Evolutionary conservation across 176 grass and related monocot genomes (phyloP), one percentile per base, ranked within the genome.

Genomic region (Alloteropsis semialata): DNA sequence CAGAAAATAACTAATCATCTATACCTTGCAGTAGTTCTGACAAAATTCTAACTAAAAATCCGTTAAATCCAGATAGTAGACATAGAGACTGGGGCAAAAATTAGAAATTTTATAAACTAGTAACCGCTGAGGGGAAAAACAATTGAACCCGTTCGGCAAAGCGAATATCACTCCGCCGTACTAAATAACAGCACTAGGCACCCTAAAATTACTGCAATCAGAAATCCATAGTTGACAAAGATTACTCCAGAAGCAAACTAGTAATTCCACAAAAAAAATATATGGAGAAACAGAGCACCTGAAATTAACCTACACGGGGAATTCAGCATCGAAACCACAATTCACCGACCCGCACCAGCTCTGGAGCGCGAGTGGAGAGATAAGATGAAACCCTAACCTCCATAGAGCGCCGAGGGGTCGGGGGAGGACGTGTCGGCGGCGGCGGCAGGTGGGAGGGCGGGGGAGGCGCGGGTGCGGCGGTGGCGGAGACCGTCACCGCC

Each of bases 401-500:
- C 69, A 76, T 87, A 75, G 16, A 79, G 61, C 19, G 67, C 50
- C 61, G 70, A 51, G 33, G 84, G 51, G 78, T 89, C 82, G 54
- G 64, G 22, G 8, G 77, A 64, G 51, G 84, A 67, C 18, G 41
- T 55, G 75, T 84, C 83, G 78, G 78, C 38, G 74, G 73, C 63
- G 56, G 75, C 16, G 74, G 87, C n/a, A 60, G 72, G 59, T 15
- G 74, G 74, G 67, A 39, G 9, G 75, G 77, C 36, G 53, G 34
- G 59, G 84, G 60, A 57, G 77, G 58, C 76, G 81, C 81, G 57
- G 84, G 60, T 54, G 83, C 71, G 66, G 82, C 72, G 50, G 86
- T 80, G 49, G 88, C 82, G 77, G 85, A 85, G 61, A 65, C 77
- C 76, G 88, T 76, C 76, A 89, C 72, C 78, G 72, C 78, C 22